Evolutionary conservation across 768 basidiomycete species (phyloP).

Genomic region (Auricularia sp.): DNA sequence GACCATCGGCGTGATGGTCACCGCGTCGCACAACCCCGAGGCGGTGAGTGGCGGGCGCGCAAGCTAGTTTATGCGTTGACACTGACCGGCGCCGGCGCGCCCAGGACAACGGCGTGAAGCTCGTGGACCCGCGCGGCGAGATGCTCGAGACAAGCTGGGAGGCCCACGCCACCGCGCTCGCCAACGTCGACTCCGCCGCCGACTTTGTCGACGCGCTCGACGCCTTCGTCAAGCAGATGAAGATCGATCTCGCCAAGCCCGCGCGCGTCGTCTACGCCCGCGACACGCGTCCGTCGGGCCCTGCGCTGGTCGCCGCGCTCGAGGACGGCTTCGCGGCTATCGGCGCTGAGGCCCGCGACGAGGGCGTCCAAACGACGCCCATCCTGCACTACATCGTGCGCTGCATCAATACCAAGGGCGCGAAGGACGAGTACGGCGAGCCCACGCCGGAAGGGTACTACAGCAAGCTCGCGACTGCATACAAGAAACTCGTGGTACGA

Average conservation of each 20-base stretch:
- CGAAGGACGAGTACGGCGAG: slow-evolving; percentile 66
- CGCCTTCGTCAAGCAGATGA: slow-evolving; percentile 45
- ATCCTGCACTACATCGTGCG: slow-evolving; percentile 91
- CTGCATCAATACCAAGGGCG: slow-evolving; percentile 78
- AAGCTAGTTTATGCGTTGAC: slow-evolving; percentile 4
- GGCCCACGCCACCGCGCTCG: slow-evolving; percentile 68
- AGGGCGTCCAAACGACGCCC: slow-evolving; percentile 86
- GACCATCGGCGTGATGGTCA: slow-evolving; percentile 96
- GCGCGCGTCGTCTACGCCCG: slow-evolving; percentile 81
- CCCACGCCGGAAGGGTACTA: slow-evolving; percentile 79
- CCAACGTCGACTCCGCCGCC: slow-evolving; percentile 69
- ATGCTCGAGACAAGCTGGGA: slow-evolving; percentile 97
- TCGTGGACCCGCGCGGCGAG: slow-evolving; percentile 94
- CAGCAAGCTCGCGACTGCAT: slow-evolving; percentile 68
- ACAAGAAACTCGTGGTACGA: slow-evolving; percentile 79
- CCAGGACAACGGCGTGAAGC: slow-evolving; percentile 97
- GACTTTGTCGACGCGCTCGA: slow-evolving; percentile 62
- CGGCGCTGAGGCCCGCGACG: slow-evolving; percentile 55
- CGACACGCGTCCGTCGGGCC: slow-evolving; percentile 87
- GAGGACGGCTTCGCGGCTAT: slow-evolving; percentile 75
- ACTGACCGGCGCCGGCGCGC: slow-evolving; percentile 1
- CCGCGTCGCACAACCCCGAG: slow-evolving; percentile 99
- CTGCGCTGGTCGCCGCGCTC: slow-evolving; percentile 61
- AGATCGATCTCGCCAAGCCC: slow-evolving; percentile 72
- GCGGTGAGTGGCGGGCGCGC: slow-evolving; percentile 37